Percentiles rank a stretch among this genome's conserved stretches.
phyloP scores from a whole-genome alignment of 345 rosid genomes.

The Arabidopsis thaliana region TAIR10.1 NC_003074.8:9320001-9320500 shows the following conservation, averaged over 20 bases:
- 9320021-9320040: neutral
- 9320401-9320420: constrained; percentile 26
- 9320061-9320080: neutral
- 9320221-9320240: too few species aligned
- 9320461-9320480: constrained; percentile 26
- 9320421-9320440: neutral
- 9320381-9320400: constrained; percentile 36
- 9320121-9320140: too few species aligned
- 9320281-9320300: neutral
- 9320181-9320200: neutral
- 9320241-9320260: too few species aligned
- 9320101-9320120: neutral
- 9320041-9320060: neutral
- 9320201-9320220: too few species aligned
- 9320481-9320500: neutral
- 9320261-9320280: too few species aligned
- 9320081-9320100: neutral
- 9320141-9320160: neutral
- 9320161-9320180: neutral
- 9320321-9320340: constrained; percentile 41
- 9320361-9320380: constrained; percentile 10
- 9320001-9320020: neutral
- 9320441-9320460: neutral
- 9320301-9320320: neutral
- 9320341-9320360: constrained; percentile 27